Evolutionary conservation across 371 early-diverging fungal species (phyloP).

Genomic region (Mortierella sp.): DNA sequence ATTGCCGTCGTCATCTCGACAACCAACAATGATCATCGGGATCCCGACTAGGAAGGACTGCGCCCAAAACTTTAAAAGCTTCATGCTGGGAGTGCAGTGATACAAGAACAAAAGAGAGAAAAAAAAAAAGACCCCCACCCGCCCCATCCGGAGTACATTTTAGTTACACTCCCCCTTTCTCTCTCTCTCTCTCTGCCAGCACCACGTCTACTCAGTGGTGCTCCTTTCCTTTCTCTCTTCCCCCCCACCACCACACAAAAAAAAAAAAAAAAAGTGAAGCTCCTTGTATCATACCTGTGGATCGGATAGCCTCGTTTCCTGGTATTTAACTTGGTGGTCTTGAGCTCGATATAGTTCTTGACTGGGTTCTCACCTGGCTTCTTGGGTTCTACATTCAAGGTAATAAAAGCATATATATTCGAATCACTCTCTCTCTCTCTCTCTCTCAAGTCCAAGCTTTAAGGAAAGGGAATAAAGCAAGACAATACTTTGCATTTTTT

Average conservation of each 20-base stretch:
- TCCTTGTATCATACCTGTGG: too few species aligned
- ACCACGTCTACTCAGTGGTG: too few species aligned
- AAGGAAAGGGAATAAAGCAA: neutral
- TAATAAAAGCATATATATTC: neutral
- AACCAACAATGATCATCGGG: constrained; percentile 85
- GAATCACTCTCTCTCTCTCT: neutral
- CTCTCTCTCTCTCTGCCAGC: too few species aligned
- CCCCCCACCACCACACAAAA: too few species aligned
- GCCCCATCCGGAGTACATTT: too few species aligned
- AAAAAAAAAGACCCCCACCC: neutral
- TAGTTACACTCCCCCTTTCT: too few species aligned
- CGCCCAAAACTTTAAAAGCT: constrained; percentile 90
- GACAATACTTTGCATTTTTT: neutral
- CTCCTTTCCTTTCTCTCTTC: too few species aligned
- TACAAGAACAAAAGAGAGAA: neutral
- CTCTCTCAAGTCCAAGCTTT: neutral
- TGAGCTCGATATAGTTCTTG: constrained; percentile 84
- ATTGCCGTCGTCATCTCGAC: constrained; percentile 80
- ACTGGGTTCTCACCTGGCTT: constrained; percentile 57
- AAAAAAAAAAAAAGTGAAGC: neutral
- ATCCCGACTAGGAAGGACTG: constrained; percentile 94
- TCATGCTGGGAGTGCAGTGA: constrained; percentile 61
- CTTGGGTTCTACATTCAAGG: constrained; percentile 51
- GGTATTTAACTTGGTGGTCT: constrained; percentile 67
- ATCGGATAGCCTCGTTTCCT: too few species aligned